Evolutionary conservation across 345 rosid genomes (phyloP).

Genomic region (Boechera stricta): DNA sequence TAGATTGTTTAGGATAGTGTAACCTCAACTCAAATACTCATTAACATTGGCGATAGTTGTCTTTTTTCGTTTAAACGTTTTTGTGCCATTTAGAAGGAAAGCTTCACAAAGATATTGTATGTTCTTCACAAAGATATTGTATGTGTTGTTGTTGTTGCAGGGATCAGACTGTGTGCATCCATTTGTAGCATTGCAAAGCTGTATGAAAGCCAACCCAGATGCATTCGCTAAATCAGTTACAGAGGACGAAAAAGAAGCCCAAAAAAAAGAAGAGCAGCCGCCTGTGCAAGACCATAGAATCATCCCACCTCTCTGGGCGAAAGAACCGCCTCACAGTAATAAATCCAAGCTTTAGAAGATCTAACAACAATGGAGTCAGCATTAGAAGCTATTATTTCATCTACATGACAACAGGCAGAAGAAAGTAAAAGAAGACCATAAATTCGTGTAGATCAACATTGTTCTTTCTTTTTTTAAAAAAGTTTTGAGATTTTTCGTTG

Average conservation of each 20-base stretch:
- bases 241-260: slow-evolving; percentile 47
- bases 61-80: background rate
- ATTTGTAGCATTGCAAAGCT: slow-evolving; percentile 80
- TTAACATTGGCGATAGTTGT: background rate
- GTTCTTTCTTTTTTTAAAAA: background rate
- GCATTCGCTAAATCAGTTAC: slow-evolving; percentile 67
- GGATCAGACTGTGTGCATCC: slow-evolving; percentile 89
- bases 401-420: background rate
- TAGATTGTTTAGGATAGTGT: background rate
- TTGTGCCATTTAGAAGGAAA: background rate
- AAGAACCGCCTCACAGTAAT: slow-evolving; percentile 49
- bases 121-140: background rate
- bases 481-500: no score
- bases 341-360: slow-evolving; percentile 58
- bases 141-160: slow-evolving; percentile 45
- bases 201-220: slow-evolving; percentile 74
- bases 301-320: slow-evolving; percentile 74
- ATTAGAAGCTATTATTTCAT: slow-evolving; percentile 17
- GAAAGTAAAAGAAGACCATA: slow-evolving; percentile 7
- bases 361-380: slow-evolving; percentile 19
- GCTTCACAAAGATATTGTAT: slow-evolving; percentile 1
- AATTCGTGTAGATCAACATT: slow-evolving; percentile 7
- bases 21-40: background rate
- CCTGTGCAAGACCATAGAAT: slow-evolving; percentile 57
- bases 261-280: slow-evolving; percentile 53